A percentile compares a stretch with the other conserved stretches of the same genome.
Conservation (phyloP, 805 yeast species). For the Jamesozyma gamospora region DNA sequence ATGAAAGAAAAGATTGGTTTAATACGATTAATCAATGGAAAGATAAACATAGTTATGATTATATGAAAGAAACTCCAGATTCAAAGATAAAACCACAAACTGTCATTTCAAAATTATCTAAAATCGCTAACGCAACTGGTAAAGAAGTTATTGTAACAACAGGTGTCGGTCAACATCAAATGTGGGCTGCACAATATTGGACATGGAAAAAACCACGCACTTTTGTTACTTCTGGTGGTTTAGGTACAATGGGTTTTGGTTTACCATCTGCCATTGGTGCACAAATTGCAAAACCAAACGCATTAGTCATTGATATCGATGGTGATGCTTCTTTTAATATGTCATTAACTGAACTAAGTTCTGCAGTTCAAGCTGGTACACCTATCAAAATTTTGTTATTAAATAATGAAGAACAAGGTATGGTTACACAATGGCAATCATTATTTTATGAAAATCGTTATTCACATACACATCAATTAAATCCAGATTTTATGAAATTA, state of each 20-base stretch:
- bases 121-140: slow-evolving; percentile 44
- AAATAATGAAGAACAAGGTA: slow-evolving; percentile 98
- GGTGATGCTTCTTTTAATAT: slow-evolving; percentile 99
- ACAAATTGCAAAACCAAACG: slow-evolving; percentile 90
- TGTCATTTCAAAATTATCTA: slow-evolving; percentile 65
- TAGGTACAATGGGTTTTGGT: slow-evolving; percentile 98
- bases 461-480: slow-evolving; percentile 93
- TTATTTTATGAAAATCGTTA: slow-evolving; percentile 93
- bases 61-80: slow-evolving; percentile 70
- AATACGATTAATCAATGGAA: slow-evolving; percentile 71
- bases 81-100: slow-evolving; percentile 89
- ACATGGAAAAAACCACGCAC: slow-evolving; percentile 89
- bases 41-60: slow-evolving; percentile 72
- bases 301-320: slow-evolving; percentile 90
- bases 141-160: slow-evolving; percentile 85
- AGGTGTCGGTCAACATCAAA: slow-evolving; percentile 99
- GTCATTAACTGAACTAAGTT: slow-evolving; percentile 87
- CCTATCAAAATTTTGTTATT: slow-evolving; percentile 84
- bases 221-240: slow-evolving; percentile 96
- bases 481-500: slow-evolving; percentile 86
- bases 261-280: slow-evolving; percentile 98
- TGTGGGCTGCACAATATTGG: slow-evolving; percentile 99
- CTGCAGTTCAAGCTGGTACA: slow-evolving; percentile 88
- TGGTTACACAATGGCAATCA: slow-evolving; percentile 99
- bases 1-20: slow-evolving; percentile 74